Percentiles rank a stretch among this genome's conserved stretches.
These are phyloP conservation scores for Escallonia herrerae DNA, from an alignment of 129 eudicot species.

Conservation along the genomic window DNA sequence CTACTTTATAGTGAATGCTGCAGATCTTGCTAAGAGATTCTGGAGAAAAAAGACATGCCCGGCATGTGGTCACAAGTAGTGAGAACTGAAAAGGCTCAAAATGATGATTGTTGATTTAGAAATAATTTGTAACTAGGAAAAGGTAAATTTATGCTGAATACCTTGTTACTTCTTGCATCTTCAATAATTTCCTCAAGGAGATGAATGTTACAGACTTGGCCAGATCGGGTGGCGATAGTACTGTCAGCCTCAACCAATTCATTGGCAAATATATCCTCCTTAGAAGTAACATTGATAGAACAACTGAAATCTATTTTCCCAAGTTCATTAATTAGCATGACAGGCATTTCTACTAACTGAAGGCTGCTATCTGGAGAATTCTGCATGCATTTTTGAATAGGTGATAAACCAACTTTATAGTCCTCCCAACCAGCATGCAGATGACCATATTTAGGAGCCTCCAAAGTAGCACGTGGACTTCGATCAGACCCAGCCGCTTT, in stretches of 20 bases:
- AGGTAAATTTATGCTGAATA: constrained; percentile 3
- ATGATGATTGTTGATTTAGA: not conserved
- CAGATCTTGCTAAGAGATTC: no score
- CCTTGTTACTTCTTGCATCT: constrained; percentile 74
- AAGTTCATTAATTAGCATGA: constrained; percentile 2
- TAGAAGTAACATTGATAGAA: constrained; percentile 10
- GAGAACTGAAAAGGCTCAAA: not conserved
- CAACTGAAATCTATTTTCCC: constrained; percentile 21
- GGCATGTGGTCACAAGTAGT: not conserved
- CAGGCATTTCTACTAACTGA: constrained; percentile 9
- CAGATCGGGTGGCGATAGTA: constrained; percentile 32
- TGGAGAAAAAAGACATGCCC: no score
- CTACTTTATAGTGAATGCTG: no score
- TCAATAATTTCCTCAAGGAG: constrained; percentile 61
- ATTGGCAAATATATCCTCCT: constrained; percentile 15
- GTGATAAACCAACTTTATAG: constrained; percentile 2
- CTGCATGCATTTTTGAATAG: constrained; percentile 12
- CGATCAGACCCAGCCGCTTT: no score
- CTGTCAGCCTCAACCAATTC: constrained; percentile 27
- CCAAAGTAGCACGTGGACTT: no score
- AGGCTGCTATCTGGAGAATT: constrained; percentile 16
- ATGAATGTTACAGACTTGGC: constrained; percentile 37
- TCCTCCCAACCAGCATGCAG: not conserved
- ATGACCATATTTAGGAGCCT: not conserved
- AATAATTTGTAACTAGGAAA: no score